Percentiles rank a stretch among this genome's conserved stretches.
Conservation (phyloP, 192 early-diverging fungal genomes). For the Linnemannia schmuckeri region DNA sequence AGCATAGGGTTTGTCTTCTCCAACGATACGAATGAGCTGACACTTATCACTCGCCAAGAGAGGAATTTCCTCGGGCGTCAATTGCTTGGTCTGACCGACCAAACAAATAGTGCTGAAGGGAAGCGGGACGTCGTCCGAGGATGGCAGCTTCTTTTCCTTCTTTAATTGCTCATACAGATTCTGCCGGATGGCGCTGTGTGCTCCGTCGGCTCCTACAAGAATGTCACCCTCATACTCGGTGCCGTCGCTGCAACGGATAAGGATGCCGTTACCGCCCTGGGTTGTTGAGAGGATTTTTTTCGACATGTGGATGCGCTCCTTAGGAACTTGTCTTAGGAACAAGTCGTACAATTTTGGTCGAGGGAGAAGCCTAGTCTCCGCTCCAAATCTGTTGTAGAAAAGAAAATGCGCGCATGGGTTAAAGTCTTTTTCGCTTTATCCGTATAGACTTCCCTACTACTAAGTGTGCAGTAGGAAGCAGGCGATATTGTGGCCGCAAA, state of each 20-base stretch:
- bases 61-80: constrained; percentile 5
- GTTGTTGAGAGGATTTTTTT: constrained; percentile 16
- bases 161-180: constrained; percentile 8
- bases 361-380: background rate
- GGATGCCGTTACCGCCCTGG: constrained; percentile 22
- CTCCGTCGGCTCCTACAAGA: constrained; percentile 53
- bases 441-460: too few species aligned
- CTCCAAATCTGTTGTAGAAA: background rate
- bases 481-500: too few species aligned
- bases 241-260: constrained; percentile 24
- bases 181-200: constrained; percentile 28
- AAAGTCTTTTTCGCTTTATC: background rate
- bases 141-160: background rate
- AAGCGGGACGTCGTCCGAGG: background rate
- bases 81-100: constrained; percentile 4
- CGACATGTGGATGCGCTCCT: constrained; percentile 12
- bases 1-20: background rate
- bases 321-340: background rate
- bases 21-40: background rate
- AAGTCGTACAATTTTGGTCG: constrained; percentile 22
- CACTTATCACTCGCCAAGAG: background rate
- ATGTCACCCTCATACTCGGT: constrained; percentile 22
- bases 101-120: constrained; percentile 8
- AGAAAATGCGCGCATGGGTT: too few species aligned
- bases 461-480: too few species aligned